phyloP scores from a whole-genome alignment of 2,329 filamentous ascomycete species.

The Eutypella sp. region DNA sequence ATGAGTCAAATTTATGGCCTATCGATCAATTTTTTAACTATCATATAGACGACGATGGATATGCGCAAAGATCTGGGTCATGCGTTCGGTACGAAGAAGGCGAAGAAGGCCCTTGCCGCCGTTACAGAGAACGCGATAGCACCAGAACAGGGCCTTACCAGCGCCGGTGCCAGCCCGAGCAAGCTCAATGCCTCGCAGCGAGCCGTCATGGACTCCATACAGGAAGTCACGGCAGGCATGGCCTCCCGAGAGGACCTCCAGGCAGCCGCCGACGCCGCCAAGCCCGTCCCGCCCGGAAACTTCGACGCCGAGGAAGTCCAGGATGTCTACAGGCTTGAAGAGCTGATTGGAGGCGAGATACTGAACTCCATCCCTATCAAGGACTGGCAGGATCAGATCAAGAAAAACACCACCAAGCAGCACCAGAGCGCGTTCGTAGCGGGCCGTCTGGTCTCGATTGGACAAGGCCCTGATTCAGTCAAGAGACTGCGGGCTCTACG shows the following conservation, averaged over 20 bases:
- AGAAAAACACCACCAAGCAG: conserved; percentile 51
- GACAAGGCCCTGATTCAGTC: conserved; percentile 48
- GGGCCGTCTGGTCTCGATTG: conserved; percentile 50
- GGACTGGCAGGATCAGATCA: conserved; percentile 68
- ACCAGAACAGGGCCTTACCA: conserved; percentile 53
- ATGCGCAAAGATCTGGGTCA: conserved; percentile 66
- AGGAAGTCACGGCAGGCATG: conserved; percentile 58
- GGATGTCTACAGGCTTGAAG: conserved; percentile 66
- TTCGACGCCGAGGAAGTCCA: conserved; percentile 60
- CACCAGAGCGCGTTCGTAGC: conserved; percentile 62
- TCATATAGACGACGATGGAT: conserved; percentile 49
- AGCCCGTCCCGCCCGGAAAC: conserved; percentile 70
- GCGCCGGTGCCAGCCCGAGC: conserved; percentile 30
- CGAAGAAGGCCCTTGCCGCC: conserved; percentile 65
- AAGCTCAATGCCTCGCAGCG: conserved; percentile 51
- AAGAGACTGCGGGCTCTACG: conserved; percentile 53
- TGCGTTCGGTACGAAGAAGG: conserved; percentile 81
- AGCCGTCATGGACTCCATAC: conserved; percentile 61
- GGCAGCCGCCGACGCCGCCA: conserved; percentile 58
- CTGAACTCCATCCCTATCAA: conserved; percentile 64
- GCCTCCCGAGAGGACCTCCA: conserved; percentile 62
- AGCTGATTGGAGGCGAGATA: conserved; percentile 62
- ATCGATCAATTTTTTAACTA: too few species aligned
- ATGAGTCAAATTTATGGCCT: too few species aligned
- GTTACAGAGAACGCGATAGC: conserved; percentile 63